Base-by-base conservation (phyloP, 495 filamentous ascomycete genomes). In the Recurvomyces mirabilis region DNA sequence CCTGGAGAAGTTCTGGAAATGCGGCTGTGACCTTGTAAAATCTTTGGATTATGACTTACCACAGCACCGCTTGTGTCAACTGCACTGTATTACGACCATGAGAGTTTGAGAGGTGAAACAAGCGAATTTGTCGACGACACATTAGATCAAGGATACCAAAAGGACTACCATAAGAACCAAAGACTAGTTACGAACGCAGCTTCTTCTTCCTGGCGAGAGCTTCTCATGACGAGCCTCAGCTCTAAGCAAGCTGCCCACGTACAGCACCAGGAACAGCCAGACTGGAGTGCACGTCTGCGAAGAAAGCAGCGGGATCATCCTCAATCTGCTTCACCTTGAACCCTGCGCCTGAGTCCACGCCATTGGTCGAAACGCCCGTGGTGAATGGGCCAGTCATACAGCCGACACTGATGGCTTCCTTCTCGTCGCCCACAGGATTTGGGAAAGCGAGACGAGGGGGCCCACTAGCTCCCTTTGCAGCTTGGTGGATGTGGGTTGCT, bases 401-500 rank as follows among this genome's bases (percentile, higher is more conserved):
- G 7, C 65, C 65, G n/a, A 56, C 36, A 41, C 55, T 57, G 43
- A 52, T 47, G 18, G 53, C 43, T 15, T 44, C 55, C 22, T 57
- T 45, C 6, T 49, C 60, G 21, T 17, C 26, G 13, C 7, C 15
- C 32, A 52, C 43, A 1, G 65, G 65, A 41, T 68, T 69, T 30
- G 65, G 61, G 55, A 69, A 68, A 1, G 60, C 63, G 46, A 69
- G 55, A 13, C 66, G 55, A 14, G 64, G 63, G 13, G 62, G 63
- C 10, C 61, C 57, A 22, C 49, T 49, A 19, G 23, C 44, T 34
- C 66, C 66, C 17, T 33, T 43, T 1, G 46, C 54, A 1, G 56
- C 66, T 45, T 67, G 48, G 50, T 69, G 66, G 44, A 69, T 63
- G 47, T 68, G 65, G 22, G 65, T 45, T 12, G 65, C 64, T 13